phyloP scores from a whole-genome alignment of 2,329 filamentous ascomycete genomes.

The Exophiala sp. region DNA sequence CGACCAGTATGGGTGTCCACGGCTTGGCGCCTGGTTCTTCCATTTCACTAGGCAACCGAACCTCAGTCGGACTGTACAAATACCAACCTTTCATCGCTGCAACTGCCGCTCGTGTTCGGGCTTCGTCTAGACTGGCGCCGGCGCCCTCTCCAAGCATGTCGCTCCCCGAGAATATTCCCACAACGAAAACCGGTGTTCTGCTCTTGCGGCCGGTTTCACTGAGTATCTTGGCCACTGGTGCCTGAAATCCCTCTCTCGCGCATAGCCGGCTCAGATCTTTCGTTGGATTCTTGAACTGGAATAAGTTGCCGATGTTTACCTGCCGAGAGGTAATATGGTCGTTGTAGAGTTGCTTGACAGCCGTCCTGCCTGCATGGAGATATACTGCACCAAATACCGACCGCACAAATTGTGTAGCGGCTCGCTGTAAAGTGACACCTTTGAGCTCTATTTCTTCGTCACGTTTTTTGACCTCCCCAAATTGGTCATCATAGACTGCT shows the following conservation, averaged over 20 bases:
- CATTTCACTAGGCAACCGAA: slow-evolving; percentile 67
- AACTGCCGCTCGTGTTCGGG: slow-evolving; percentile 74
- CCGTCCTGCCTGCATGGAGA: slow-evolving; percentile 72
- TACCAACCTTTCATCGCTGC: slow-evolving; percentile 92
- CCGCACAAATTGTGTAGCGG: slow-evolving; percentile 73
- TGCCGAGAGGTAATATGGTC: slow-evolving; percentile 79
- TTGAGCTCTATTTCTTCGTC: slow-evolving; percentile 17
- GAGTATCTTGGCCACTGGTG: slow-evolving; percentile 79
- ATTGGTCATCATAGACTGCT: slow-evolving; percentile 78
- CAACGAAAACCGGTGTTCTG: slow-evolving; percentile 83
- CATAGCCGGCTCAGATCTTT: slow-evolving; percentile 81
- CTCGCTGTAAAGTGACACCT: slow-evolving; percentile 52
- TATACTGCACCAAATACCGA: slow-evolving; percentile 83
- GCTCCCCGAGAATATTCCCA: slow-evolving; percentile 85
- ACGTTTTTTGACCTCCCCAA: slow-evolving; percentile 62
- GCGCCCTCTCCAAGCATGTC: slow-evolving; percentile 93
- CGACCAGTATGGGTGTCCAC: slow-evolving; percentile 67
- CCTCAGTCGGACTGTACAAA: slow-evolving; percentile 75
- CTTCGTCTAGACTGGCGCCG: slow-evolving; percentile 72
- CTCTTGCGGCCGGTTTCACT: slow-evolving; percentile 85
- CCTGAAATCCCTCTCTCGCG: slow-evolving; percentile 81
- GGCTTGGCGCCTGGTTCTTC: slow-evolving; percentile 58
- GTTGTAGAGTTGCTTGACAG: slow-evolving; percentile 77
- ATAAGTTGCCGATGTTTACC: slow-evolving; percentile 72
- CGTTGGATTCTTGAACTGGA: slow-evolving; percentile 79